phyloP scores from a whole-genome alignment of 371 early-diverging fungal genomes.

The Fennellomyces sp. region DNA sequence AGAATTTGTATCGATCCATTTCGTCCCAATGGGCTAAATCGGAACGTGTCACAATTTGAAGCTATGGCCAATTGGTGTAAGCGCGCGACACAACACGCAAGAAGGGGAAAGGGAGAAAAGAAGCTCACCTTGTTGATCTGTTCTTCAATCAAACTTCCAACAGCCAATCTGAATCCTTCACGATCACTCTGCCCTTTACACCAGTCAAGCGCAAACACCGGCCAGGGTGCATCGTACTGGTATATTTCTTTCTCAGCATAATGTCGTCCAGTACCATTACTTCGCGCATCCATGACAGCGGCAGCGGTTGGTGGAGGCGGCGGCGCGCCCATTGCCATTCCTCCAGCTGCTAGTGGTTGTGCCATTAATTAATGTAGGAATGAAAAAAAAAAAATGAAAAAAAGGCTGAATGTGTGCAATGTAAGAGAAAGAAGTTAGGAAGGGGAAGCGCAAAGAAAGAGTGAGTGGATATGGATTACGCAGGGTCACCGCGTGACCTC shows the following conservation, averaged over 20 bases:
- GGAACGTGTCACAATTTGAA: slow-evolving; percentile 65
- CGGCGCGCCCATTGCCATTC: slow-evolving; percentile 5
- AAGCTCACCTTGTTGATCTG: slow-evolving; percentile 74
- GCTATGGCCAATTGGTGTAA: slow-evolving; percentile 26
- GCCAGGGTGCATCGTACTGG: slow-evolving; percentile 84
- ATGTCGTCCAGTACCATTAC: slow-evolving; percentile 2
- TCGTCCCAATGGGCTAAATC: slow-evolving; percentile 43
- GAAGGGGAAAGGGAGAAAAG: background rate
- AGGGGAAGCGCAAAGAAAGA: background rate
- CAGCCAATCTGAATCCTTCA: slow-evolving; percentile 76
- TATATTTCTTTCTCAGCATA: slow-evolving; percentile 70
- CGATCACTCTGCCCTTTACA: slow-evolving; percentile 65
- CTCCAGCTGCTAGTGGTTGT: slow-evolving; percentile 5
- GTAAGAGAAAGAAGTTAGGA: background rate
- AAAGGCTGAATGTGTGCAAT: background rate
- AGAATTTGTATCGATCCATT: slow-evolving; percentile 20
- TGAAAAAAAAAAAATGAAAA: background rate
- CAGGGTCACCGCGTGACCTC: slow-evolving; percentile 7
- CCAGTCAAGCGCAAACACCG: slow-evolving; percentile 89
- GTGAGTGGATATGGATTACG: background rate
- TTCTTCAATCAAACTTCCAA: slow-evolving; percentile 86
- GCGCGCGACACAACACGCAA: background rate
- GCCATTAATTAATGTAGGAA: background rate
- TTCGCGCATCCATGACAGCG: slow-evolving; percentile 5
- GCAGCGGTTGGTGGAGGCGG: background rate